Percentiles rank a stretch among this genome's conserved stretches.
phyloP scores from a whole-genome alignment of 192 early-diverging fungal genomes.

The Entophlyctis luteolus region DNA sequence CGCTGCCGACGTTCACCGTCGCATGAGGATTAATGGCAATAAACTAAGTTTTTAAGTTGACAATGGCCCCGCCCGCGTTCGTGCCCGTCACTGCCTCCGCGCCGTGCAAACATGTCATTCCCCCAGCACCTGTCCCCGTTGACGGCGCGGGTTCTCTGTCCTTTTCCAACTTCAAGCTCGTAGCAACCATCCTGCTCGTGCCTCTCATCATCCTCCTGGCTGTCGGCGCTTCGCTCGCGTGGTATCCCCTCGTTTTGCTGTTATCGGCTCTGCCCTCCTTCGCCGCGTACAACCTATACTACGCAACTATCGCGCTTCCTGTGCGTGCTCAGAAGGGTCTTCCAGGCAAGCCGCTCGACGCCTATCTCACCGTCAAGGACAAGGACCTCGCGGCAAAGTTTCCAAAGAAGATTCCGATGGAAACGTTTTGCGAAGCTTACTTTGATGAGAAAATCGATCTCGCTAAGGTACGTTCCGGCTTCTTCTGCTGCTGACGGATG shows the following conservation, averaged over 20 bases:
- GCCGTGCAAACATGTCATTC: slow-evolving; percentile 21
- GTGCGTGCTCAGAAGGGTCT: slow-evolving; percentile 61
- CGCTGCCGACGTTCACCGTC: no score
- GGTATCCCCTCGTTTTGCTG: slow-evolving; percentile 55
- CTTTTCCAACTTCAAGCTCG: slow-evolving; percentile 72
- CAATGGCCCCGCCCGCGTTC: neutral
- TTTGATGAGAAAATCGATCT: slow-evolving; percentile 95
- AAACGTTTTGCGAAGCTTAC: slow-evolving; percentile 94
- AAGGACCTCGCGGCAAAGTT: slow-evolving; percentile 69
- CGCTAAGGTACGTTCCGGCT: slow-evolving; percentile 35
- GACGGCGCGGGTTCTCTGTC: slow-evolving; percentile 83
- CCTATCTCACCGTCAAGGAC: slow-evolving; percentile 88
- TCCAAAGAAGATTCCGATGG: slow-evolving; percentile 92
- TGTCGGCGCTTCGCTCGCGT: slow-evolving; percentile 58
- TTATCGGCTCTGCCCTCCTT: slow-evolving; percentile 70
- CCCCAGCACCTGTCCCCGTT: slow-evolving; percentile 51
- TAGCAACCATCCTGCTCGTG: slow-evolving; percentile 54
- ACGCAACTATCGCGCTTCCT: slow-evolving; percentile 62
- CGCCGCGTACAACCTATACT: slow-evolving; percentile 63
- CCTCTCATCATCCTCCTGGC: slow-evolving; percentile 65
- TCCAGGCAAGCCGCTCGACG: slow-evolving; percentile 76
- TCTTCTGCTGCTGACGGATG: no score
- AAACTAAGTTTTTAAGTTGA: no score
- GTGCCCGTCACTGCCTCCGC: slow-evolving; percentile 3
- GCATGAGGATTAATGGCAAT: no score